Evolutionary conservation across 805 yeast species (phyloP).

Genomic region (Ogataea saltuana): DNA sequence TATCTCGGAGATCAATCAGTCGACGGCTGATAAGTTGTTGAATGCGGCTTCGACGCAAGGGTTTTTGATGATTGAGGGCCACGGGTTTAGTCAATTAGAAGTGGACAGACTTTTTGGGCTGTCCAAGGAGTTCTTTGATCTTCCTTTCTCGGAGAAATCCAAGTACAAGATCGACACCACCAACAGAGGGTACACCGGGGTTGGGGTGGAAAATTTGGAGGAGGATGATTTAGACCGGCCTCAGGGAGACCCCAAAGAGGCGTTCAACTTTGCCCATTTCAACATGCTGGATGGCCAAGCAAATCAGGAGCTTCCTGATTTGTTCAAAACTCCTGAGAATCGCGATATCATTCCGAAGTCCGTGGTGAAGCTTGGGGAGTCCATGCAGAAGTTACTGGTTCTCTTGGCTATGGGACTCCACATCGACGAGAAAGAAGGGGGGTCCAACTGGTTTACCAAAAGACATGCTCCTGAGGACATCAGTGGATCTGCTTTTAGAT

Average conservation of each 20-base stretch:
- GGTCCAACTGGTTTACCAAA: slow-evolving; percentile 60
- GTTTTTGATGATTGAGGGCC: slow-evolving; percentile 52
- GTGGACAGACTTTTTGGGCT: slow-evolving; percentile 37
- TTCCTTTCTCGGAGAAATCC: slow-evolving; percentile 52
- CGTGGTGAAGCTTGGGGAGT: slow-evolving; percentile 47
- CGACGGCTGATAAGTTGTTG: slow-evolving; percentile 53
- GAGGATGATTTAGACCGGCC: slow-evolving; percentile 36
- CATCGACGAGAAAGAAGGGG: slow-evolving; percentile 55
- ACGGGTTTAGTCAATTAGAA: slow-evolving; percentile 45
- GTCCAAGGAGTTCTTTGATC: slow-evolving; percentile 32
- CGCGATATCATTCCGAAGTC: slow-evolving; percentile 42
- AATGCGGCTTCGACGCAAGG: slow-evolving; percentile 53
- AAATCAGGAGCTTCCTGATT: slow-evolving; percentile 48
- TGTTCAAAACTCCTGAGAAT: slow-evolving; percentile 47
- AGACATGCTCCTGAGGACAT: slow-evolving; percentile 52
- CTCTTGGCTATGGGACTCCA: slow-evolving; percentile 63
- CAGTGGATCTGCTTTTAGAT: slow-evolving; percentile 67
- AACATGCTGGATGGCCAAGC: slow-evolving; percentile 50
- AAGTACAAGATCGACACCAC: slow-evolving; percentile 50
- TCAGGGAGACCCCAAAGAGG: slow-evolving; percentile 52
- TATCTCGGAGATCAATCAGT: slow-evolving; percentile 43
- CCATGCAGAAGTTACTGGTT: slow-evolving; percentile 51
- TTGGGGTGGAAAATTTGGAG: slow-evolving; percentile 46
- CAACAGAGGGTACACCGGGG: slow-evolving; percentile 45
- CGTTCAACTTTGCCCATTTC: slow-evolving; percentile 64